Evolutionary conservation across 2,329 filamentous ascomycete species (phyloP).

Genomic region (Macrophomina pseudophaseolina): DNA sequence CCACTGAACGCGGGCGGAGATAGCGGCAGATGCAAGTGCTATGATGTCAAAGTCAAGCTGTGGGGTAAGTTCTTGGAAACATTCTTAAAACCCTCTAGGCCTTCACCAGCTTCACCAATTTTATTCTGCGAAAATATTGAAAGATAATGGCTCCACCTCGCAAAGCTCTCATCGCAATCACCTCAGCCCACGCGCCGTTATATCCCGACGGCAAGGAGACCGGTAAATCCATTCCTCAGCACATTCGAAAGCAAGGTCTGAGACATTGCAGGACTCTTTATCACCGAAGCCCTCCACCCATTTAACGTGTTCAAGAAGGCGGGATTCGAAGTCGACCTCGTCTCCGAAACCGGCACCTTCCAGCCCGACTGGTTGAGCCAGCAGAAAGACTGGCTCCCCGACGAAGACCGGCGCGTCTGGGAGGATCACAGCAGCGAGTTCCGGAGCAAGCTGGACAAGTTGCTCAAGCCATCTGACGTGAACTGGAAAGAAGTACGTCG

Average conservation of each 20-base stretch:
- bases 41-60: neutral
- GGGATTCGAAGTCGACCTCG: constrained; percentile 55
- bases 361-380: constrained; percentile 52
- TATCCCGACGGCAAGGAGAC: constrained; percentile 47
- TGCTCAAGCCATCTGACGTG: constrained; percentile 46
- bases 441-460: constrained; percentile 51
- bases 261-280: constrained; percentile 42
- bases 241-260: neutral
- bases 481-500: constrained; percentile 33
- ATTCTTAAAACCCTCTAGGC: neutral
- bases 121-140: too few species aligned
- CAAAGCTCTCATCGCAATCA: constrained; percentile 50
- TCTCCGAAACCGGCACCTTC: constrained; percentile 53
- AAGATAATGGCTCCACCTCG: constrained; percentile 37
- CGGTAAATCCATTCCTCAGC: constrained; percentile 29
- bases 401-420: constrained; percentile 47
- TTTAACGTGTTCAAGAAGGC: constrained; percentile 52
- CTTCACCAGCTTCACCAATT: too few species aligned
- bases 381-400: constrained; percentile 50
- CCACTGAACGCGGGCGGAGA: neutral
- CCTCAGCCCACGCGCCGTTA: constrained; percentile 49
- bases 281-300: constrained; percentile 56
- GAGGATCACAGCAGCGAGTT: constrained; percentile 51
- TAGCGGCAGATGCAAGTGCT: neutral
- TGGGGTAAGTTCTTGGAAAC: neutral